These are phyloP conservation scores for Apiosordaria backusii DNA, from an alignment of 495 filamentous ascomycete genomes.

Conservation along the genomic window DNA sequence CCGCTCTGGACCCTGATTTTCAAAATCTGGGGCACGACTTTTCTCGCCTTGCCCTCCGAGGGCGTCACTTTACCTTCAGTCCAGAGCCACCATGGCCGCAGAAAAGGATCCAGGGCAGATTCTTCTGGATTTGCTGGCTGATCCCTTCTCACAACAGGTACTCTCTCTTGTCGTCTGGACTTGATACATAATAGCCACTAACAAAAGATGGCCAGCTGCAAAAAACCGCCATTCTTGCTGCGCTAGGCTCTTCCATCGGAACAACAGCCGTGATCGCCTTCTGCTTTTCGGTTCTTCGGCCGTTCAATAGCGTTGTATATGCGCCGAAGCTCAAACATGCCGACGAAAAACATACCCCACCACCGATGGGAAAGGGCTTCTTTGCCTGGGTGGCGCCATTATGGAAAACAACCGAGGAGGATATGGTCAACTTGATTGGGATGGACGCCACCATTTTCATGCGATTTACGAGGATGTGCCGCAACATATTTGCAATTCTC, in stretches of 20 bases:
- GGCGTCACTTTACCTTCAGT: neutral
- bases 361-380: slow-evolving; percentile 77
- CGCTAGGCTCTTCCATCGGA: slow-evolving; percentile 76
- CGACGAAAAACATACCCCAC: slow-evolving; percentile 88
- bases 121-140: slow-evolving; percentile 42
- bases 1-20: neutral
- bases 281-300: slow-evolving; percentile 82
- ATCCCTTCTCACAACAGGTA: slow-evolving; percentile 50
- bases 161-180: neutral
- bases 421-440: slow-evolving; percentile 73
- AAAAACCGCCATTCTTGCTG: slow-evolving; percentile 61
- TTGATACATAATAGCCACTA: neutral
- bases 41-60: slow-evolving; percentile 12
- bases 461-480: slow-evolving; percentile 84
- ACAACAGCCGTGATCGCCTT: slow-evolving; percentile 68
- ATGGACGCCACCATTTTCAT: slow-evolving; percentile 90
- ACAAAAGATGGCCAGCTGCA: slow-evolving; percentile 26
- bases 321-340: slow-evolving; percentile 92
- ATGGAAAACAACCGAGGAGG: slow-evolving; percentile 67
- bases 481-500: slow-evolving; percentile 77
- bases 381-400: slow-evolving; percentile 84
- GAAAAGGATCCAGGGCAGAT: slow-evolving; percentile 30
- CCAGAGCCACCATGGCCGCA: slow-evolving; percentile 16
- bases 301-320: slow-evolving; percentile 86
- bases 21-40: slow-evolving; percentile 12